These are phyloP conservation scores for Naegleria lovaniensis DNA, from an alignment of 208 protist genomes.

Conservation along the genomic window DNA sequence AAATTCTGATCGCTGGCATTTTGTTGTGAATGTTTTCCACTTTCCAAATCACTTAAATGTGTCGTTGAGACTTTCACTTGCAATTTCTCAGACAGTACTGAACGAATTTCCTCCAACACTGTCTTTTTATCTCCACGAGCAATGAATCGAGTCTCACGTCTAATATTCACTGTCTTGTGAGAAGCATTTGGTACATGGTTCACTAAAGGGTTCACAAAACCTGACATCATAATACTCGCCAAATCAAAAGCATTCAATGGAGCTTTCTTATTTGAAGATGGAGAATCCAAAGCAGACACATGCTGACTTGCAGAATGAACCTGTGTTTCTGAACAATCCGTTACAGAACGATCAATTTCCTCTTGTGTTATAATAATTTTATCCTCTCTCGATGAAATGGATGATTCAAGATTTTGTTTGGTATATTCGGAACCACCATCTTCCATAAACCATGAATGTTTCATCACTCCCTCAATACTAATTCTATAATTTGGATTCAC, in stretches of 20 bases:
- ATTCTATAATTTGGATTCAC: conserved; percentile 66
- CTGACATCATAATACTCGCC: not conserved
- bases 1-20: not conserved
- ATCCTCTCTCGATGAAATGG: not conserved
- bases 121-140: not conserved
- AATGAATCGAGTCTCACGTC: conserved; percentile 10
- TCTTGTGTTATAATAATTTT: not conserved
- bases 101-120: not conserved
- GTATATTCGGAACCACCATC: not conserved
- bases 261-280: not conserved
- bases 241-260: conserved; percentile 33
- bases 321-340: not conserved
- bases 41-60: not conserved
- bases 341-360: not conserved
- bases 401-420: not conserved
- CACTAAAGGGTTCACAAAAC: not conserved
- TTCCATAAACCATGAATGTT: conserved; percentile 67
- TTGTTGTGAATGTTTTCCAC: not conserved
- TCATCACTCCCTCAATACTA: conserved; percentile 69
- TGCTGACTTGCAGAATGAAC: too few relatives aligned
- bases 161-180: not conserved
- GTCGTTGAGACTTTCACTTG: not conserved
- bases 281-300: too few relatives aligned
- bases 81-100: not conserved
- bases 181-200: not conserved